A percentile compares a stretch with the other conserved stretches of the same genome.
These are phyloP conservation scores for Hanseniaspora osmophila DNA, from an alignment of 805 yeast genomes.

Conservation along the genomic window DNA sequence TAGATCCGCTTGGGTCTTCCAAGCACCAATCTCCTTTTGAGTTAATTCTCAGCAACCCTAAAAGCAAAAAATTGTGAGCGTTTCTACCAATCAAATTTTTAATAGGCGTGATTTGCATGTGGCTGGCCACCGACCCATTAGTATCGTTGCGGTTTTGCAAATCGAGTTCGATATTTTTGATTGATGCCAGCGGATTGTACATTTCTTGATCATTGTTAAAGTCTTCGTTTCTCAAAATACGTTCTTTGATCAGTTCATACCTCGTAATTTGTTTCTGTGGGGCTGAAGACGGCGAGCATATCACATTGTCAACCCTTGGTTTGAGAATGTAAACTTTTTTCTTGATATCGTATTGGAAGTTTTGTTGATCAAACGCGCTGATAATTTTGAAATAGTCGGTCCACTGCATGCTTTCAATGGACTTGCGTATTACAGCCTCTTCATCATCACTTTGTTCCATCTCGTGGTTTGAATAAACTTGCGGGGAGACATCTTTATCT, in stretches of 20 bases:
- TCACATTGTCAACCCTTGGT: slow-evolving; percentile 6
- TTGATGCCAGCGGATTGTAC: slow-evolving; percentile 24
- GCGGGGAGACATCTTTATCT: too few species aligned
- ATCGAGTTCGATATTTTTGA: slow-evolving; percentile 14
- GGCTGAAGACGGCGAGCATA: slow-evolving; percentile 8
- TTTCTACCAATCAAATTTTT: slow-evolving; percentile 80
- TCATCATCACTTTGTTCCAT: slow-evolving; percentile 7
- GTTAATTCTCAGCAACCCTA: slow-evolving; percentile 60
- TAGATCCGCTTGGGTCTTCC: slow-evolving; percentile 69
- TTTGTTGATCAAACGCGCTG: slow-evolving; percentile 51
- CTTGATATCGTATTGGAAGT: slow-evolving; percentile 42
- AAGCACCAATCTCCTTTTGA: slow-evolving; percentile 56
- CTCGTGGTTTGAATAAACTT: too few species aligned
- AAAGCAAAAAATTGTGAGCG: slow-evolving; percentile 56
- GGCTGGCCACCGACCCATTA: neutral
- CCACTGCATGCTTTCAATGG: slow-evolving; percentile 39
- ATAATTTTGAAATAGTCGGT: slow-evolving; percentile 54
- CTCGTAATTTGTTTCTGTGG: slow-evolving; percentile 29
- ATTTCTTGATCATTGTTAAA: slow-evolving; percentile 33
- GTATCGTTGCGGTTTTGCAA: slow-evolving; percentile 2
- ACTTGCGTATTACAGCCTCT: slow-evolving; percentile 9
- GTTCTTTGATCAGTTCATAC: slow-evolving; percentile 50
- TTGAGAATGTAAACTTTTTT: slow-evolving; percentile 46
- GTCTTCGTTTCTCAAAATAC: slow-evolving; percentile 60
- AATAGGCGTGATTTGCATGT: slow-evolving; percentile 46